These are phyloP conservation scores for Trifolium fragiferum DNA, from an alignment of 306 rosid genomes.

Conservation along the genomic window DNA sequence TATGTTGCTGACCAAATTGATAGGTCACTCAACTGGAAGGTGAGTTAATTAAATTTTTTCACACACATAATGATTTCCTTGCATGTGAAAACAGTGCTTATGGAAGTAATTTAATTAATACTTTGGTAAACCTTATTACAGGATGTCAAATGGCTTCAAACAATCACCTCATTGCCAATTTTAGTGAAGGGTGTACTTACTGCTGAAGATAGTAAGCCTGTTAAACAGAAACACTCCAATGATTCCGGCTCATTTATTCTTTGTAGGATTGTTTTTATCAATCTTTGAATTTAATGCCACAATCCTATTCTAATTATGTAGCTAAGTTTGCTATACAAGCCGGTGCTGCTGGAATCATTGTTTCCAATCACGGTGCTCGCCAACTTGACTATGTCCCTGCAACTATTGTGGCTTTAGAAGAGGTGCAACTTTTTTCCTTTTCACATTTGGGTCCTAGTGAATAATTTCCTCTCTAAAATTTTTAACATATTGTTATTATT, in stretches of 20 bases:
- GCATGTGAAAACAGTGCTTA: constrained; percentile 11
- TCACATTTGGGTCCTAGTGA: neutral
- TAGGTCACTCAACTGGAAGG: constrained; percentile 91
- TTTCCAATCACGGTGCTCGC: constrained; percentile 98
- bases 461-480: neutral
- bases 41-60: constrained; percentile 7
- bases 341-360: constrained; percentile 88
- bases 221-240: neutral
- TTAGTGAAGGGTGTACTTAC: constrained; percentile 88
- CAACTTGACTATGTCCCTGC: constrained; percentile 98
- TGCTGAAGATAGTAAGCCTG: constrained; percentile 79
- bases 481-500: constrained; percentile 17
- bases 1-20: constrained; percentile 77
- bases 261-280: constrained; percentile 12
- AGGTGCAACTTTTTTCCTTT: constrained; percentile 51
- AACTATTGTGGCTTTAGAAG: constrained; percentile 85
- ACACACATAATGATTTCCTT: too few species aligned
- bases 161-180: constrained; percentile 88
- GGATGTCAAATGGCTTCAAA: constrained; percentile 97
- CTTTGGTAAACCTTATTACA: constrained; percentile 43
- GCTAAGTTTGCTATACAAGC: constrained; percentile 77
- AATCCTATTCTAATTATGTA: constrained; percentile 41
- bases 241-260: constrained; percentile 21
- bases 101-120: constrained; percentile 30
- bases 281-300: constrained; percentile 1